Percentiles rank a stretch among this genome's conserved stretches.
phyloP scores from a whole-genome alignment of 768 basidiomycete species.

The Lactarius trivialis region DNA sequence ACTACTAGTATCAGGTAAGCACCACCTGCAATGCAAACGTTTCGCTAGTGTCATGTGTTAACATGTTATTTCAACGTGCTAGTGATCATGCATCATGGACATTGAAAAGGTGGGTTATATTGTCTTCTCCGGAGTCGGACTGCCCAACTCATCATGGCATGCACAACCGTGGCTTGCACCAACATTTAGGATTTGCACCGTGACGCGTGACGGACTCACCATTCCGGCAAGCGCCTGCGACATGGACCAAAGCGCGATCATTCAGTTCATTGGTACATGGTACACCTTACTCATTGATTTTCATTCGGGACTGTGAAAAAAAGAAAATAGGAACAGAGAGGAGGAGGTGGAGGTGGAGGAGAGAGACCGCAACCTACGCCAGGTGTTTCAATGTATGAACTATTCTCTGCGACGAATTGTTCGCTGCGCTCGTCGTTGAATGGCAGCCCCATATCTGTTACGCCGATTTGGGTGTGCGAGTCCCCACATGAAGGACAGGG shows the following conservation, averaged over 20 bases:
- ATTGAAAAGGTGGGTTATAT: too few relatives aligned
- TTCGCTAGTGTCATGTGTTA: neutral
- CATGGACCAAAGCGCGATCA: constrained; percentile 41
- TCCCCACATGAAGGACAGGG: too few relatives aligned
- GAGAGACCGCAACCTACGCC: constrained; percentile 45
- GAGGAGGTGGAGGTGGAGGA: neutral
- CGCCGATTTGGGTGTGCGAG: constrained; percentile 79
- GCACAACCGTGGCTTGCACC: too few relatives aligned
- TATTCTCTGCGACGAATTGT: constrained; percentile 77
- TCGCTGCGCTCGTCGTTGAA: constrained; percentile 79
- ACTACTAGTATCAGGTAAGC: neutral
- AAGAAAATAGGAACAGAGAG: neutral
- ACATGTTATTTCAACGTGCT: neutral
- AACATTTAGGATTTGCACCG: too few relatives aligned
- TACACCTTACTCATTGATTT: too few relatives aligned
- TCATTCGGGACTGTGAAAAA: constrained; percentile 7
- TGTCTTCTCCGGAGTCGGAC: too few relatives aligned
- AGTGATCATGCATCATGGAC: neutral
- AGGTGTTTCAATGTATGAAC: constrained; percentile 71
- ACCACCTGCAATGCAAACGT: neutral
- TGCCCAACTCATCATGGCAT: too few relatives aligned
- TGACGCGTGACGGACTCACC: too few relatives aligned
- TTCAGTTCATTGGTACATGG: constrained; percentile 74
- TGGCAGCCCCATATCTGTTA: constrained; percentile 56
- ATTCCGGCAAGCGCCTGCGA: too few relatives aligned